phyloP scores from a whole-genome alignment of 306 rosid species.

The Lupinus albus region DNA sequence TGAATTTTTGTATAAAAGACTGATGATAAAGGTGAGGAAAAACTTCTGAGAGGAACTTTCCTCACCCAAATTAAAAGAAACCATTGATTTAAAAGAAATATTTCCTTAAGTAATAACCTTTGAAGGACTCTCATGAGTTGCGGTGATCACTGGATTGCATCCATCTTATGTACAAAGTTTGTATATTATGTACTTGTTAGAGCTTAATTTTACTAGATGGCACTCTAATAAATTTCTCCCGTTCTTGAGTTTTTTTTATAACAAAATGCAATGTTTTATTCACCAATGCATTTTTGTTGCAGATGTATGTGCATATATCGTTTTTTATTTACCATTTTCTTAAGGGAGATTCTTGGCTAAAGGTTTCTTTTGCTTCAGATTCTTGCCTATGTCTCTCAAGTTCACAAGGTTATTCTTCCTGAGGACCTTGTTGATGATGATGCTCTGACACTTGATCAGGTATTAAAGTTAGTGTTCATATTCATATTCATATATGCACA shows the following conservation, averaged over 20 bases:
- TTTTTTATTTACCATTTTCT: constrained; percentile 27
- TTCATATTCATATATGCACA: constrained; percentile 1
- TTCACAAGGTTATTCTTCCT: constrained; percentile 77
- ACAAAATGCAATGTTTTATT: constrained; percentile 3
- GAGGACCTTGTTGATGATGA: constrained; percentile 65
- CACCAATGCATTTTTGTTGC: constrained; percentile 23
- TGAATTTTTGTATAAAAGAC: not conserved
- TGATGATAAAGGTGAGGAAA: not conserved
- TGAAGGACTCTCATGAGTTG: constrained; percentile 14
- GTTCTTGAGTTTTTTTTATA: not conserved
- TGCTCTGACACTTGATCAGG: constrained; percentile 68
- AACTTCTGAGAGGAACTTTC: constrained; percentile 2
- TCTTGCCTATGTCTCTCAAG: constrained; percentile 96
- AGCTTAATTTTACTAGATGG: constrained; percentile 7
- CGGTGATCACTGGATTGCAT: constrained; percentile 14
- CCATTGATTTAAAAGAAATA: not conserved
- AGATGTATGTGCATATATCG: constrained; percentile 22
- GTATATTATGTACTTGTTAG: not conserved
- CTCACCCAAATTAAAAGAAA: constrained; percentile 10
- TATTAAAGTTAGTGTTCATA: constrained; percentile 39
- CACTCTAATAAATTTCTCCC: not conserved
- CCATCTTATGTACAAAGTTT: constrained; percentile 3
- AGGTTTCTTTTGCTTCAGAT: constrained; percentile 55
- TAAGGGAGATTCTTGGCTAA: constrained; percentile 35
- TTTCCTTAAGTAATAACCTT: constrained; percentile 1